Base-by-base conservation (phyloP, 202 grass and related monocot species). In the Dendrocalamus latiflorus region DNA sequence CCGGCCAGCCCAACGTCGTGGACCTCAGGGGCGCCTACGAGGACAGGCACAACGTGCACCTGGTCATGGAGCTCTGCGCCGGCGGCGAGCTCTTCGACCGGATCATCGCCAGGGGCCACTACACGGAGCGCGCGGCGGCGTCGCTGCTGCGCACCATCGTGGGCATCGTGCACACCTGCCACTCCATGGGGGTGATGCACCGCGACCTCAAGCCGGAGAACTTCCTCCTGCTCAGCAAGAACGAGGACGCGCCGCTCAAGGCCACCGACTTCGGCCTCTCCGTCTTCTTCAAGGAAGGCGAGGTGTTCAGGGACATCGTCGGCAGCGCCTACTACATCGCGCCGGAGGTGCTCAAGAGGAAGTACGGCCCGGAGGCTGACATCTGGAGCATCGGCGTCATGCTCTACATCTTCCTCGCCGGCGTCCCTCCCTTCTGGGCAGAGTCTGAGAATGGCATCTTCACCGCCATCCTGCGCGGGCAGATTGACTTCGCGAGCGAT, bases 381-480 rank as follows among this genome's bases (percentile, higher is more conserved):
- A 93, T 97, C 15, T 97, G 94, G 94, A 97, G 94, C 83, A 88
- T 97, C 30, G 89, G 94, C 34, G 85, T 97, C 78, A 94, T 97
- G 94, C 94, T 97, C 70, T 97, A 94, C 89, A 97, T 97, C 89
- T 94, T 97, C 76, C 94, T 97, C 48, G 83, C 82, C n/a, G 91
- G 94, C 13, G 94, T 94, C 24, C 94, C 94, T 0, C 94, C 94
- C 1, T 97, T 97, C 72, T 97, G 91, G 94, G 91, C 94, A 20
- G 92, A 97, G 85, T 89, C 87, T 0, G 94, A 97, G 81, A 91
- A 93, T 13, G 94, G 81, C 58, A 94, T 97, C 59, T 97, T 93
- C 84, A 97, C 93, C 42, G 86, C 92, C 71, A 94, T 97, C 79
- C 87, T 97, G 6, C 88, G 84, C 1, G 90, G 90, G 0, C 81